Evolutionary conservation across 495 filamentous ascomycete species (phyloP), one percentile per base, ranked within the genome.

Genomic region (Aspergillus carlsbadensis): DNA sequence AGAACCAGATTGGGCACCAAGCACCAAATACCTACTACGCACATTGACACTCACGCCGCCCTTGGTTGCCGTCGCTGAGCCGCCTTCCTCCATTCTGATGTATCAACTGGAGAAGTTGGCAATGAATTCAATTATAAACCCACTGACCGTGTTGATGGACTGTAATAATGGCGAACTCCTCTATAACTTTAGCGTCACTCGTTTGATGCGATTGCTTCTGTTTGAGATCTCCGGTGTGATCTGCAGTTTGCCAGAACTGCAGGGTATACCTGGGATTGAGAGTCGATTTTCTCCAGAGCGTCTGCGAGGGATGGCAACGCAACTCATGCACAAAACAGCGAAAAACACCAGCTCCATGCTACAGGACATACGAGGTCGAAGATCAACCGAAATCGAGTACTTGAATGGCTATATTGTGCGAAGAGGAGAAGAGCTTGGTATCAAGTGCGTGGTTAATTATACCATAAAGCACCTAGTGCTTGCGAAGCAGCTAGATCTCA

Each of bases 321-420:
- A 73, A 20, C 77, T 89, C 6, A 84, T 81, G 6, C 67, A 75
- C n/a, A 79, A 77, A 58, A 93, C 87, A 1, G 74, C 70, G 1
- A 70, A 78, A 34, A 93, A 96, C 65, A 79, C 78, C 35, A 91
- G 87, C 63, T 86, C 84, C 3, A 96, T 96, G 91, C 66, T 90
- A 20, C 88, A 91, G 64, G 92, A 96, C 69, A 78, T 93, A 17
- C 67, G 73, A 31, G 69, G 69, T 2, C 78, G 84, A 3, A 81
- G 78, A 64, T 60, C 69, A 48, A 95, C 90, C 2, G 92, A 96
- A 68, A 84, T 96, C 52, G 82, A 87, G 17, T 92, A 88, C 62
- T 81, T 96, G 60, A 96, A 94, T 71, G 92, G 91, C 14, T 96
- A 87, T 70, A 79, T 96, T 29, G 82, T 94, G 39, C 74, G 72